phyloP scores from a whole-genome alignment of 2,329 filamentous ascomycete species.

The Colletotrichum tabaci region DNA sequence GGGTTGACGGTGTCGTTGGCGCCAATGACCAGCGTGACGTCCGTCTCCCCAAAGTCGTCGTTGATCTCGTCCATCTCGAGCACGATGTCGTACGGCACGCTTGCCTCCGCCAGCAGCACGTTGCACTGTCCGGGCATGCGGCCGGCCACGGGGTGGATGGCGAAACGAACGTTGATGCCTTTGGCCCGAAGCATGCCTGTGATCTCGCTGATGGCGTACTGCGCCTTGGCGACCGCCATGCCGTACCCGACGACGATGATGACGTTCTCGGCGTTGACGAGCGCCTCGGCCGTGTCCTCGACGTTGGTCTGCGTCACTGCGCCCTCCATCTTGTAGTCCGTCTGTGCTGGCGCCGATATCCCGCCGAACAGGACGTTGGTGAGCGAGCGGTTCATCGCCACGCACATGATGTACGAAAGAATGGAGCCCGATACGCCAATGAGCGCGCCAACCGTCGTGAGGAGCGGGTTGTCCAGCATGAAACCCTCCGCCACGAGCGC shows the following conservation, averaged over 20 bases:
- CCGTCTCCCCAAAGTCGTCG: slow-evolving; percentile 89
- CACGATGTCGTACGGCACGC: slow-evolving; percentile 91
- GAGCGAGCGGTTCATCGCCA: slow-evolving; percentile 93
- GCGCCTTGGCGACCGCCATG: slow-evolving; percentile 94
- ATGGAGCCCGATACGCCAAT: slow-evolving; percentile 93
- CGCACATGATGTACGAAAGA: slow-evolving; percentile 88
- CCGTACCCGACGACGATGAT: slow-evolving; percentile 94
- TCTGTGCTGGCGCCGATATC: slow-evolving; percentile 72
- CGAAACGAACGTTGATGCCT: slow-evolving; percentile 87
- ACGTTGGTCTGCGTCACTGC: slow-evolving; percentile 83
- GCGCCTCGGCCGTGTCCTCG: slow-evolving; percentile 84
- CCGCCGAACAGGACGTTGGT: slow-evolving; percentile 92
- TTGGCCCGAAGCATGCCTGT: slow-evolving; percentile 80
- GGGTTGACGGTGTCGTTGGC: slow-evolving; percentile 96
- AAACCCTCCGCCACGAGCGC: slow-evolving; percentile 91
- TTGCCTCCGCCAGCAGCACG: slow-evolving; percentile 88
- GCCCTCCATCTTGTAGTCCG: slow-evolving; percentile 84
- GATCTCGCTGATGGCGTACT: slow-evolving; percentile 91
- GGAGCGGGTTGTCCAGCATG: slow-evolving; percentile 89
- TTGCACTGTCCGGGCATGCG: slow-evolving; percentile 96
- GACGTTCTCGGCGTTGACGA: slow-evolving; percentile 84
- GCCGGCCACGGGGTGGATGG: slow-evolving; percentile 91
- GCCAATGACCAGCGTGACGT: slow-evolving; percentile 89
- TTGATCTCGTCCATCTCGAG: slow-evolving; percentile 98
- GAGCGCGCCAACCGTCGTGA: slow-evolving; percentile 87